Conservation (phyloP, 495 filamentous ascomycete species). For the Cryomyces minteri region DNA sequence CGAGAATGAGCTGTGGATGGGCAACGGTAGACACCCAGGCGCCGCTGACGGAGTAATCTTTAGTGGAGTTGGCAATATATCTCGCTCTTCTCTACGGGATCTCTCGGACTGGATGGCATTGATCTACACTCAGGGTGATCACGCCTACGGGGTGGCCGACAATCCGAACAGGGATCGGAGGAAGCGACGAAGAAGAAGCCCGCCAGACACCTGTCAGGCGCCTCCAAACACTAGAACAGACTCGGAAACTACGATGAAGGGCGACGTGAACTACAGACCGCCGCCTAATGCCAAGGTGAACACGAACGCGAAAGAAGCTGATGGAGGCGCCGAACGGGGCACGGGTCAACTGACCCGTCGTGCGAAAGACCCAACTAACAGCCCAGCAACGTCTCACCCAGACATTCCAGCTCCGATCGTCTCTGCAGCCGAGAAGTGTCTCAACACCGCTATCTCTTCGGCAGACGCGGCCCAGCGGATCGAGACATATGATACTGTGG, state of each 20-base stretch:
- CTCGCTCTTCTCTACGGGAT: slow-evolving; percentile 40
- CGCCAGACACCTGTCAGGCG: too few species aligned
- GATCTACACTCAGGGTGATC: slow-evolving; percentile 56
- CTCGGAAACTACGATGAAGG: not conserved
- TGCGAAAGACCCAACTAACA: not conserved
- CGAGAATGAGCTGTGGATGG: slow-evolving; percentile 41
- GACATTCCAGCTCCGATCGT: slow-evolving; percentile 17
- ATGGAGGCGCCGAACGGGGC: not conserved
- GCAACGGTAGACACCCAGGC: slow-evolving; percentile 38
- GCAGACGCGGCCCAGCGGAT: slow-evolving; percentile 4
- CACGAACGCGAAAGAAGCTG: not conserved
- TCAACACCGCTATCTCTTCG: slow-evolving; percentile 7
- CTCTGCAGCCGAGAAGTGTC: slow-evolving; percentile 8
- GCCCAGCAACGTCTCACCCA: slow-evolving; percentile 1
- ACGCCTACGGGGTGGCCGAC: slow-evolving; percentile 64
- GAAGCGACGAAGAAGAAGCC: slow-evolving; percentile 9
- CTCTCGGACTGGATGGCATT: slow-evolving; percentile 71
- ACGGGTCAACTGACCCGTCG: too few species aligned
- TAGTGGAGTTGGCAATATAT: slow-evolving; percentile 51
- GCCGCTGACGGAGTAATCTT: slow-evolving; percentile 72
- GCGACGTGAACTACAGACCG: not conserved
- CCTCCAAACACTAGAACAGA: not conserved
- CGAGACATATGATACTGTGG: not conserved
- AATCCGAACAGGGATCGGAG: slow-evolving; percentile 39
- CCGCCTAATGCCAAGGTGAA: not conserved